Conservation (phyloP, 2,329 filamentous ascomycete species). For the Penicillium sp. region DNA sequence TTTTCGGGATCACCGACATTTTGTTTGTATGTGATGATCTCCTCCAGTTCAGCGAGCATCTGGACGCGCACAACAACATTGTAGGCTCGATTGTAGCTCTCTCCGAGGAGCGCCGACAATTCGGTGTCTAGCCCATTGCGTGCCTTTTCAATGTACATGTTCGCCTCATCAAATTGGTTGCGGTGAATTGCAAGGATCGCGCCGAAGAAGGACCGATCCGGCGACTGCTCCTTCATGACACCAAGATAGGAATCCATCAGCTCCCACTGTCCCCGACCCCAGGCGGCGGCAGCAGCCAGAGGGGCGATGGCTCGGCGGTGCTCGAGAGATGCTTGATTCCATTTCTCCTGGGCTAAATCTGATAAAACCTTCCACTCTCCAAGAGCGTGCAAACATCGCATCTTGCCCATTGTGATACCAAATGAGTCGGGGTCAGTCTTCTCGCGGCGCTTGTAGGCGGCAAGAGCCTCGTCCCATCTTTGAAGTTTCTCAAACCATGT, state of each 20-base stretch:
- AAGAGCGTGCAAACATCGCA: slow-evolving; percentile 95
- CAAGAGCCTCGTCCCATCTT: slow-evolving; percentile 94
- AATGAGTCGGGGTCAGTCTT: slow-evolving; percentile 75
- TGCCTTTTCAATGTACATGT: slow-evolving; percentile 86
- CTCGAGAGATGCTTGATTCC: slow-evolving; percentile 85
- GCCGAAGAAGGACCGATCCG: slow-evolving; percentile 95
- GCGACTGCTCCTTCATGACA: slow-evolving; percentile 91
- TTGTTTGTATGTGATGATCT: slow-evolving; percentile 98
- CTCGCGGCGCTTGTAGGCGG: slow-evolving; percentile 88
- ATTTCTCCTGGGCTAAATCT: slow-evolving; percentile 85
- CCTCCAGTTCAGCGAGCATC: slow-evolving; percentile 97
- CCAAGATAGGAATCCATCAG: slow-evolving; percentile 96
- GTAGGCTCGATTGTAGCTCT: slow-evolving; percentile 97
- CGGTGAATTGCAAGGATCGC: slow-evolving; percentile 93
- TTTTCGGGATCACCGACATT: slow-evolving; percentile 77
- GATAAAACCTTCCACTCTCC: slow-evolving; percentile 97
- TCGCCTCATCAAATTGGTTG: slow-evolving; percentile 91
- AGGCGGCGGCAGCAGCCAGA: slow-evolving; percentile 91
- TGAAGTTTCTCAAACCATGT: slow-evolving; percentile 99
- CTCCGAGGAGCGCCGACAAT: slow-evolving; percentile 91
- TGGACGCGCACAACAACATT: slow-evolving; percentile 97
- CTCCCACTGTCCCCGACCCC: slow-evolving; percentile 96
- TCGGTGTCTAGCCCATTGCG: slow-evolving; percentile 94
- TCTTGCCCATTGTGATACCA: slow-evolving; percentile 98
- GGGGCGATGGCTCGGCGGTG: slow-evolving; percentile 90